These are phyloP conservation scores for Rhynchosporium secalis DNA, from an alignment of 2,329 filamentous ascomycete genomes.

Conservation along the genomic window DNA sequence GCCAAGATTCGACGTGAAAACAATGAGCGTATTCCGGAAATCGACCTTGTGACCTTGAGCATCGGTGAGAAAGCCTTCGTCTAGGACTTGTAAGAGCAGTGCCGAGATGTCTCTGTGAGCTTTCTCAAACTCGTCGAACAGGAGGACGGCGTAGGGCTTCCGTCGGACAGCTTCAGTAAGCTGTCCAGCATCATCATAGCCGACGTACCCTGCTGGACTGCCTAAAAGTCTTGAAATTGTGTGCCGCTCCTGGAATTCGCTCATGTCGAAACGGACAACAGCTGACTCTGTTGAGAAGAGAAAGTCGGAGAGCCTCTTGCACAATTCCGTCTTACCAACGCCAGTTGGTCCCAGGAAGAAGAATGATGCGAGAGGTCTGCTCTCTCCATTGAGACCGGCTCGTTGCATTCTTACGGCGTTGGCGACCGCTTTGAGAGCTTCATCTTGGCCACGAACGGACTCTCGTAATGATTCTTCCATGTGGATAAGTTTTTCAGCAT, in stretches of 20 bases:
- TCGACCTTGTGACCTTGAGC: constrained; percentile 95
- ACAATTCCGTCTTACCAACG: constrained; percentile 95
- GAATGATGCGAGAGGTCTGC: constrained; percentile 88
- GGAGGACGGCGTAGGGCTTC: constrained; percentile 90
- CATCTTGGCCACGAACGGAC: constrained; percentile 88
- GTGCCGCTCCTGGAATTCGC: constrained; percentile 96
- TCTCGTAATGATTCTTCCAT: constrained; percentile 90
- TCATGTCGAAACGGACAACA: constrained; percentile 95
- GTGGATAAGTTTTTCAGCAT: constrained; percentile 89
- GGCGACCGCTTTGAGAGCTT: constrained; percentile 85
- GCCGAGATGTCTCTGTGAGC: constrained; percentile 94
- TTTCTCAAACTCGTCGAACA: constrained; percentile 98
- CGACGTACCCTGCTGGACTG: constrained; percentile 87
- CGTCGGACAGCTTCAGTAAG: constrained; percentile 91
- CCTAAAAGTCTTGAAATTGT: constrained; percentile 92
- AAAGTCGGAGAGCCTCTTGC: constrained; percentile 92
- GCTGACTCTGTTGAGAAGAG: constrained; percentile 90
- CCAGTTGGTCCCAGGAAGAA: constrained; percentile 98
- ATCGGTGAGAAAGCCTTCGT: constrained; percentile 94
- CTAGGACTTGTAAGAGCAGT: constrained; percentile 87
- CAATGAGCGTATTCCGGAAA: constrained; percentile 94
- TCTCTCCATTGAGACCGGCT: constrained; percentile 87
- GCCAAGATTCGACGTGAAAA: constrained; percentile 92
- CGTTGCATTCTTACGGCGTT: constrained; percentile 93
- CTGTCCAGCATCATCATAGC: constrained; percentile 95